Conservation (phyloP, 2,329 filamentous ascomycete genomes). For the Hypoxylon sp. region DNA sequence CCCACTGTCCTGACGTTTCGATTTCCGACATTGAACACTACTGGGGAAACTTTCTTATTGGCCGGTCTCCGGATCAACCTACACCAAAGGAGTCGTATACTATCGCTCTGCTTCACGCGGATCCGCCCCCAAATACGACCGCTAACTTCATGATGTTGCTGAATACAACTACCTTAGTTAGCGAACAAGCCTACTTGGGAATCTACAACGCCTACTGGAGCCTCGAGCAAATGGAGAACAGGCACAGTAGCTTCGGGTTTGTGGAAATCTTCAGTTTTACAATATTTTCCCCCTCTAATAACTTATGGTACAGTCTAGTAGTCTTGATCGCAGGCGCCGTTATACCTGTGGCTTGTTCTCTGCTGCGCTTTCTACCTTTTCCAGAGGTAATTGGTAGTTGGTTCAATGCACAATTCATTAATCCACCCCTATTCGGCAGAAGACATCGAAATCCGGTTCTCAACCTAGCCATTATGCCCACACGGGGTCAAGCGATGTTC, state of each 20-base stretch:
- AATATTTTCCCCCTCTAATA: conserved; percentile 21
- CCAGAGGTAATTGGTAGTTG: conserved; percentile 40
- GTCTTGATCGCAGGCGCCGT: conserved; percentile 51
- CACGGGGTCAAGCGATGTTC: conserved; percentile 55
- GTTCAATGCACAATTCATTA: conserved; percentile 53
- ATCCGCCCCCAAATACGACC: conserved; percentile 21
- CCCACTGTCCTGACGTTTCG: conserved; percentile 43
- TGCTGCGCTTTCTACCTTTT: conserved; percentile 56
- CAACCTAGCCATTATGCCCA: conserved; percentile 54
- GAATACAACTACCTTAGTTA: conserved; percentile 50
- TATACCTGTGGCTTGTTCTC: conserved; percentile 53
- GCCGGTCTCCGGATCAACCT: conserved; percentile 39
- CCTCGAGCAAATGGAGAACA: conserved; percentile 32
- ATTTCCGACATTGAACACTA: conserved; percentile 44
- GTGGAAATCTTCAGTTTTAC: not conserved
- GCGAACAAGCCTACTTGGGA: conserved; percentile 50
- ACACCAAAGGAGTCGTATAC: conserved; percentile 34
- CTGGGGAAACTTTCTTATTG: conserved; percentile 46
- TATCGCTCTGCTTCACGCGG: conserved; percentile 23
- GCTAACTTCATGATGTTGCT: not conserved
- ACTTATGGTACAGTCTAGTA: conserved; percentile 47
- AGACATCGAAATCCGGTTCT: conserved; percentile 54
- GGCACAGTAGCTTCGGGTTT: conserved; percentile 33
- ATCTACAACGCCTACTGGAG: conserved; percentile 13
- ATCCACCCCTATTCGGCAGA: conserved; percentile 54